Evolutionary conservation across 805 yeast genomes (phyloP).

Genomic region (Debaryomyces prosopidis): DNA sequence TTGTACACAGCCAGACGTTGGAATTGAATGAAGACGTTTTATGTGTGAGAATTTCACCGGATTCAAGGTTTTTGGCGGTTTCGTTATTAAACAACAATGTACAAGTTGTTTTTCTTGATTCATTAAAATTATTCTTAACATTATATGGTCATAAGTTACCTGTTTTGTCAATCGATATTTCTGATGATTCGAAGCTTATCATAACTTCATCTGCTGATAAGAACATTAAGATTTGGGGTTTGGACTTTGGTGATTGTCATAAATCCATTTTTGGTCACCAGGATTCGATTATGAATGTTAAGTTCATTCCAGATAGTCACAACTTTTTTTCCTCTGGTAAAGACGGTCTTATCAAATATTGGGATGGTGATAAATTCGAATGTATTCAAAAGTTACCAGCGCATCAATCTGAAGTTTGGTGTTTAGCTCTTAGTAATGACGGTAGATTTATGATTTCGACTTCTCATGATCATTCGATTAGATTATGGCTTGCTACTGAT

Average conservation of each 20-base stretch:
- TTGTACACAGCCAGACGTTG: conserved; percentile 75
- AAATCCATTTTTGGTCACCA: conserved; percentile 95
- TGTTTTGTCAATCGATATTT: conserved; percentile 87
- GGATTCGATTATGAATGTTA: conserved; percentile 89
- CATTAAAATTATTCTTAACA: conserved; percentile 83
- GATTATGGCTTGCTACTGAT: conserved; percentile 92
- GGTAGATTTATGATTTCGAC: conserved; percentile 77
- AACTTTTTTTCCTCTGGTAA: conserved; percentile 88
- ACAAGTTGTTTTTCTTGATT: conserved; percentile 85
- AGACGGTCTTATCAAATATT: conserved; percentile 86
- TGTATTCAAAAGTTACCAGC: conserved; percentile 80
- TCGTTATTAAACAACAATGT: conserved; percentile 93
- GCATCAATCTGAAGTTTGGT: conserved; percentile 95
- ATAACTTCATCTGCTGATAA: conserved; percentile 96
- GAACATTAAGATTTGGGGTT: conserved; percentile 96
- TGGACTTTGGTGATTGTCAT: conserved; percentile 99
- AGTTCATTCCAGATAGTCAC: conserved; percentile 81
- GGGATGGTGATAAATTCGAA: conserved; percentile 99
- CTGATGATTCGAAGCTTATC: conserved; percentile 82
- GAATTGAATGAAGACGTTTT: conserved; percentile 87
- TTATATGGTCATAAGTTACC: conserved; percentile 96
- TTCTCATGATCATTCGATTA: conserved; percentile 89
- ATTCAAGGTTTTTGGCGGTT: conserved; percentile 72
- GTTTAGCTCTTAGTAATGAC: conserved; percentile 70
- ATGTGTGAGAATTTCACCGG: conserved; percentile 77